Evolutionary conservation across 257 asterid species (phyloP).

Genomic region (Solanum appendiculatum): DNA sequence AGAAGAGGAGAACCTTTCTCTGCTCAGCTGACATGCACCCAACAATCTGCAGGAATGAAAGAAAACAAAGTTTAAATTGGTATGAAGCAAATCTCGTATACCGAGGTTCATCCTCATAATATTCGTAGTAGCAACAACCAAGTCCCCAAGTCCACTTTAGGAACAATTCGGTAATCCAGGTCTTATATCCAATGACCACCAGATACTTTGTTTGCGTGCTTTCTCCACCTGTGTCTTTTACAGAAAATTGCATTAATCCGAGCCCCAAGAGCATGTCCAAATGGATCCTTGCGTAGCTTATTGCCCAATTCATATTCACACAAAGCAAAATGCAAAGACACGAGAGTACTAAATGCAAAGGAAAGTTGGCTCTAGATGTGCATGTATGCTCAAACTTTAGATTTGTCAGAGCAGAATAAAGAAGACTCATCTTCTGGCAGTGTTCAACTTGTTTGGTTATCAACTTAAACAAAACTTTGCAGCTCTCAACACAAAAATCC

Average conservation of each 20-base stretch:
- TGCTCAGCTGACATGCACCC: slow-evolving; percentile 68
- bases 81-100: background rate
- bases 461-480: background rate
- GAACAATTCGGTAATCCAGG: background rate
- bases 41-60: slow-evolving; percentile 37
- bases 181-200: background rate
- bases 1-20: slow-evolving; percentile 77
- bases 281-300: background rate
- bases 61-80: background rate
- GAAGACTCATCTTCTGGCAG: background rate
- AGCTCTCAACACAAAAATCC: background rate
- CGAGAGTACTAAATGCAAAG: background rate
- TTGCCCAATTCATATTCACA: background rate
- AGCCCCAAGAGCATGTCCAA: background rate
- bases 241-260: background rate
- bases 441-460: background rate
- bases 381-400: background rate
- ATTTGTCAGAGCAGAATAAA: background rate
- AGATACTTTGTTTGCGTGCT: background rate
- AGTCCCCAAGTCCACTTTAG: background rate
- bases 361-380: background rate
- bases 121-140: background rate
- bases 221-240: background rate
- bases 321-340: background rate
- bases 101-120: background rate